Base-by-base conservation (phyloP, 768 basidiomycete genomes). In the Boletus coccyginus region DNA sequence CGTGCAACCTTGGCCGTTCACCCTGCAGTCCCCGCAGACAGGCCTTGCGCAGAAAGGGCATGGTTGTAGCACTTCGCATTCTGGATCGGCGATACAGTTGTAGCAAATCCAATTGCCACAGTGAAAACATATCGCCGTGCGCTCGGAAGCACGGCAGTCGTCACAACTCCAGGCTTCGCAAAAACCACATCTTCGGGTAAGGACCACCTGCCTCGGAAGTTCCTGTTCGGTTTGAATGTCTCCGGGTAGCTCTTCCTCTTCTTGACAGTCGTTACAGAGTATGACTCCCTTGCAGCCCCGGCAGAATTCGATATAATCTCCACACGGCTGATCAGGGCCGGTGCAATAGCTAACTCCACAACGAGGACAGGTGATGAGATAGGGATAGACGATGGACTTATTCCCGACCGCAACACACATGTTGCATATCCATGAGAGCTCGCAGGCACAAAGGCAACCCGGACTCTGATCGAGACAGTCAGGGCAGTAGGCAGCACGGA, bases 351-450 rank as follows among this genome's bases (percentile, higher is more conserved):
- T 1, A 3, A 50, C 45, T 16, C 50, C 52, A n/a, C 63, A 63
- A 9, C 64, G 50, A 32, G 65, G 58, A n/a, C 62, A 65, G 29
- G 51, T 40, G 29, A 64, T 27, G 16, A 55, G 12, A 9, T 8
- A 7, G 39, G 53, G 62, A 39, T 42, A 35, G 2, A 1, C 6
- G 16, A 1, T 2, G 3, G 36, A 7, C 24, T 44, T 48, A 12
- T 57, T 56, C 32, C 31, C n/a, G 24, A 43, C 9, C 41, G 1
- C 52, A 2, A 42, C 16, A 29, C 57, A 66, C 2, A 9, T 24
- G 6, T 35, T 21, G 36, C 62, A 67, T 27, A 62, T 8, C 62
- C 59, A 64, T 6, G 0, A 0, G 10, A 0, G 0, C 2, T 0
- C n/a, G 21, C 62, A 64, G 3, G 35, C 55, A 9, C 65, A 58